Evolutionary conservation across 1,284 basidiomycete genomes (phyloP).

Genomic region (Rhodotorula sp.): DNA sequence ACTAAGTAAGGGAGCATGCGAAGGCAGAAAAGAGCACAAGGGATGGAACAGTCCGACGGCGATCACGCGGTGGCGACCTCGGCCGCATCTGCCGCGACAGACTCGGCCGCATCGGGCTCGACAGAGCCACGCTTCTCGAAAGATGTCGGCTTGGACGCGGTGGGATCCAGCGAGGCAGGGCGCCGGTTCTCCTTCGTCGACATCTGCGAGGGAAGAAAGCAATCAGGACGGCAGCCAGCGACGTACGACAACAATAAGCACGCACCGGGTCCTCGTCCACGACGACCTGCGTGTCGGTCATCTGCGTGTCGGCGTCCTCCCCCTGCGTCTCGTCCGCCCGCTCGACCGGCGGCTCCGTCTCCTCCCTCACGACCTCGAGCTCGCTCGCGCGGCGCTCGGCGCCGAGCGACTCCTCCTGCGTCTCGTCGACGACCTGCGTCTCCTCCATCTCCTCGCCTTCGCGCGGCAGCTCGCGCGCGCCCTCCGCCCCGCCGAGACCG

Average conservation of each 20-base stretch:
- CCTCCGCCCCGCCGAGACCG: slow-evolving; percentile 10
- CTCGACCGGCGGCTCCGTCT: slow-evolving; percentile 8
- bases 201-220: neutral
- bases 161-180: neutral
- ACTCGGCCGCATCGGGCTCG: no score
- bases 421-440: slow-evolving; percentile 31
- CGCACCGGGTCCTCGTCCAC: slow-evolving; percentile 12
- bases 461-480: slow-evolving; percentile 26
- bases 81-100: no score
- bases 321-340: neutral
- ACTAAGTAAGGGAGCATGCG: no score
- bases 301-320: slow-evolving; percentile 12
- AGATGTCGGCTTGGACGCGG: slow-evolving; percentile 13
- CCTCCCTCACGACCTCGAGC: neutral
- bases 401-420: slow-evolving; percentile 12
- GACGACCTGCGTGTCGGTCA: slow-evolving; percentile 18
- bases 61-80: no score
- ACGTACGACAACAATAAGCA: neutral
- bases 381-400: neutral
- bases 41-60: no score
- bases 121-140: slow-evolving; percentile 3
- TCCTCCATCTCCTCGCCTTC: slow-evolving; percentile 40
- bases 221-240: no score
- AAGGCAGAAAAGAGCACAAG: no score
- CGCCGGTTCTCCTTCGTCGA: slow-evolving; percentile 12